Evolutionary conservation across 2,329 filamentous ascomycete species (phyloP), one percentile per base, ranked within the genome.

Genomic region (Cordyceps militaris): DNA sequence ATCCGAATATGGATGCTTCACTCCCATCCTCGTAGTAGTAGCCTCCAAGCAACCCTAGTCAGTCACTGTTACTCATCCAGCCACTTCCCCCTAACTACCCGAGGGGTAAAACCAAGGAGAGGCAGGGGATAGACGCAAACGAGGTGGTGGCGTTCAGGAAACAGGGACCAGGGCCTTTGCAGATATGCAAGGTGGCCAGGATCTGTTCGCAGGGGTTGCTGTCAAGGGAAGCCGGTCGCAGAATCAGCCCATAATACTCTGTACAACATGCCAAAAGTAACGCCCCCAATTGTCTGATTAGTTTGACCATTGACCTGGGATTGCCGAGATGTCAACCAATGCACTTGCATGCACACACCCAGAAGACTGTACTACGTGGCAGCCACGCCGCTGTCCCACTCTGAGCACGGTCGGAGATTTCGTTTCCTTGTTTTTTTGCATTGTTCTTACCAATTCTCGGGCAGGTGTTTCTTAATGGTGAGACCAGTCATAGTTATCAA

Each of bases 361-460:
- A 11, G 19, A 34, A 13, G 19, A 9, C 49, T 11, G 30, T 34
- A 47, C 42, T 47, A 47, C 53, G 53, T 56, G 43, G 53, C 53
- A 48, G 43, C 53, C 43, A 56, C 43, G 43, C 53, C 53, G 43
- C 43, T 32, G 53, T 56, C 53, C 53, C 53, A 56, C 53, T 28
- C 53, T 56, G 43, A 23, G 53, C 53, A 56, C 53, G 53, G 53
- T 56, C 53, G 43, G 53, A 38, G 42, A 56, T 48, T 56, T 56
- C 32, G 43, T 32, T 48, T 47, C 44, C 53, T 40, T 47, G 32
- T 46, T 56, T 56, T 47, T 44, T 40, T 56, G 19, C 51, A 46
- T 54, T 30, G 42, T 21, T 30, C 23, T 40, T 38, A n/a, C 28
- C 32, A 28, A 40, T n/a, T 21, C 53, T 48, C 53, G 28, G 30